These are phyloP conservation scores for Ceriops zippeliana DNA, from an alignment of 345 rosid genomes.

Conservation along the genomic window DNA sequence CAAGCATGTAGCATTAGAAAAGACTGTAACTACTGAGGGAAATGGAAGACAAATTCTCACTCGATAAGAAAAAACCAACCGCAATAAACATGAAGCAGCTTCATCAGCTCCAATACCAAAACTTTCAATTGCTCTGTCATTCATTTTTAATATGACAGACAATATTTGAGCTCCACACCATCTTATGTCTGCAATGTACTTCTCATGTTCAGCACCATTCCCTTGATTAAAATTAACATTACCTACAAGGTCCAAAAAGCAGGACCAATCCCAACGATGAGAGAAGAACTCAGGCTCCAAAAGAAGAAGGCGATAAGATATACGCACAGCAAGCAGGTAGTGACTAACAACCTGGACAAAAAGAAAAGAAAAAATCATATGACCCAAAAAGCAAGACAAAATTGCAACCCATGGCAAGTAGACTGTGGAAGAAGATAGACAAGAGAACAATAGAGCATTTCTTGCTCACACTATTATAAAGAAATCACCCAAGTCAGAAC, in stretches of 20 bases:
- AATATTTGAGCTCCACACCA: slow-evolving; percentile 71
- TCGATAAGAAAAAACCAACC: slow-evolving; percentile 41
- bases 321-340: slow-evolving; percentile 44
- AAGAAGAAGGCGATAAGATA: slow-evolving; percentile 64
- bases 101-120: slow-evolving; percentile 52
- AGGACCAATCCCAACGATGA: slow-evolving; percentile 90
- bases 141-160: slow-evolving; percentile 46
- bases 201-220: slow-evolving; percentile 20
- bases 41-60: no score
- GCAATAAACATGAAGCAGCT: slow-evolving; percentile 59
- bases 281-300: slow-evolving; percentile 55
- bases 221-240: slow-evolving; percentile 17
- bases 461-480: no score
- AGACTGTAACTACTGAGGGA: no score
- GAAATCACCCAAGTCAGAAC: no score
- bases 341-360: slow-evolving; percentile 43
- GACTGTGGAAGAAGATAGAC: no score
- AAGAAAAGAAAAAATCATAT: not conserved
- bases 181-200: slow-evolving; percentile 46
- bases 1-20: slow-evolving; percentile 6
- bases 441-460: no score
- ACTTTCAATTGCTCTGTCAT: slow-evolving; percentile 39
- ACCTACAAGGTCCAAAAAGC: slow-evolving; percentile 59
- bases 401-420: not conserved
- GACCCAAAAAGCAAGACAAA: slow-evolving; percentile 1